phyloP scores from a whole-genome alignment of 2,329 filamentous ascomycete species.

The Colletotrichum limetticola region DNA sequence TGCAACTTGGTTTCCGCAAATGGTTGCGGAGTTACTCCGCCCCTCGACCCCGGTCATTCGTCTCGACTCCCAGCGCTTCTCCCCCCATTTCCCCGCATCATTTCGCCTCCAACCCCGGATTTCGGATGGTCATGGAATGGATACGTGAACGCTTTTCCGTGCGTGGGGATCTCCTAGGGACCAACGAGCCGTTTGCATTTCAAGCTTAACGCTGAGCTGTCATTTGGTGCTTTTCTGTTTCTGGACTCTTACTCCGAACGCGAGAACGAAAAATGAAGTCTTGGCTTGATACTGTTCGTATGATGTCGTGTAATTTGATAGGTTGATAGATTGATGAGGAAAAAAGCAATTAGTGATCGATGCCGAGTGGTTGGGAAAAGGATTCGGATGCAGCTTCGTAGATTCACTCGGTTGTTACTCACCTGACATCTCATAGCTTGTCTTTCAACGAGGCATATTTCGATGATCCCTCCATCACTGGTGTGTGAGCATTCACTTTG shows the following conservation, averaged over 20 bases:
- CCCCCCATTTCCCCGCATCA: slow-evolving; percentile 14
- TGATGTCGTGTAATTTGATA: background rate
- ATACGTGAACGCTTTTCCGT: slow-evolving; percentile 23
- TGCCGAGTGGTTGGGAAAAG: background rate
- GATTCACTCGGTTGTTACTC: background rate
- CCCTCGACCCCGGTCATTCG: slow-evolving; percentile 9
- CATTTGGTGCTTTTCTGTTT: no score
- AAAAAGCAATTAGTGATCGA: background rate
- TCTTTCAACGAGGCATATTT: background rate
- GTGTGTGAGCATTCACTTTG: background rate
- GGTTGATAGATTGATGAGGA: background rate
- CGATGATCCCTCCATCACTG: background rate
- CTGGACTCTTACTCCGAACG: background rate
- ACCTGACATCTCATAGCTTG: no score
- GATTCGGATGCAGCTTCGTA: background rate
- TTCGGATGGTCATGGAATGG: background rate
- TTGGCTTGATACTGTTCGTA: no score
- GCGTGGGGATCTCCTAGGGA: background rate
- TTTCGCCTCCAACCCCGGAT: slow-evolving; percentile 23
- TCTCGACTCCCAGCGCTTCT: background rate
- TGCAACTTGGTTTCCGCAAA: background rate
- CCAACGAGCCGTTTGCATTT: background rate
- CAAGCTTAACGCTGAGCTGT: no score
- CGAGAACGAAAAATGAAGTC: slow-evolving; percentile 1
- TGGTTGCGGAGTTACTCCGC: slow-evolving; percentile 25